These are phyloP conservation scores for Colletotrichum melonis DNA, from an alignment of 2,329 filamentous ascomycete species.

Conservation along the genomic window DNA sequence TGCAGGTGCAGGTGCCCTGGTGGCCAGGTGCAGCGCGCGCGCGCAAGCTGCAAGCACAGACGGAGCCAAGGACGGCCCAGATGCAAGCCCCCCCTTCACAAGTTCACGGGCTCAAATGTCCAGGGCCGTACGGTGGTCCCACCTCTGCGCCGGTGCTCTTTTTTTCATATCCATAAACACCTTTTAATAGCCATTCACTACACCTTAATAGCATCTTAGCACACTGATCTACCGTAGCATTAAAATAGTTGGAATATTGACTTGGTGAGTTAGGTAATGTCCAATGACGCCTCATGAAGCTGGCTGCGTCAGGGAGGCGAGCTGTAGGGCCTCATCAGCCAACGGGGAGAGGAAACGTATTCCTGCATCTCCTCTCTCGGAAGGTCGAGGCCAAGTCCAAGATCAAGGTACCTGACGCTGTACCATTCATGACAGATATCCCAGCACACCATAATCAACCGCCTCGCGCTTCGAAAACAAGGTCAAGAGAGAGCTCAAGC, in stretches of 20 bases:
- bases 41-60: slow-evolving; percentile 33
- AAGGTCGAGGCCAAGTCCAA: not conserved
- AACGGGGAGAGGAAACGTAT: not conserved
- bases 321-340: not conserved
- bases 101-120: not conserved
- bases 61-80: slow-evolving; percentile 35
- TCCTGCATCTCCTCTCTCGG: not conserved
- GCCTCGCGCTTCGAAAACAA: not conserved
- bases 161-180: not conserved
- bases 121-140: slow-evolving; percentile 32
- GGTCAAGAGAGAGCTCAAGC: not conserved
- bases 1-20: not conserved
- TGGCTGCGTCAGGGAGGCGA: not conserved
- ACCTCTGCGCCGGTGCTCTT: slow-evolving; percentile 13
- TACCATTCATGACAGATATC: not conserved
- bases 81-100: slow-evolving; percentile 8
- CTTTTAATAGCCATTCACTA: slow-evolving; percentile 1
- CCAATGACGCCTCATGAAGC: not conserved
- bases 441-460: not conserved
- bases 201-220: not conserved
- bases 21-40: not conserved
- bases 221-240: not conserved
- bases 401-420: not conserved
- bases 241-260: not conserved
- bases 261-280: not conserved